Evolutionary conservation across 192 early-diverging fungal genomes (phyloP), one percentile per base, ranked within the genome.

Genomic region (Coemansia sp.): DNA sequence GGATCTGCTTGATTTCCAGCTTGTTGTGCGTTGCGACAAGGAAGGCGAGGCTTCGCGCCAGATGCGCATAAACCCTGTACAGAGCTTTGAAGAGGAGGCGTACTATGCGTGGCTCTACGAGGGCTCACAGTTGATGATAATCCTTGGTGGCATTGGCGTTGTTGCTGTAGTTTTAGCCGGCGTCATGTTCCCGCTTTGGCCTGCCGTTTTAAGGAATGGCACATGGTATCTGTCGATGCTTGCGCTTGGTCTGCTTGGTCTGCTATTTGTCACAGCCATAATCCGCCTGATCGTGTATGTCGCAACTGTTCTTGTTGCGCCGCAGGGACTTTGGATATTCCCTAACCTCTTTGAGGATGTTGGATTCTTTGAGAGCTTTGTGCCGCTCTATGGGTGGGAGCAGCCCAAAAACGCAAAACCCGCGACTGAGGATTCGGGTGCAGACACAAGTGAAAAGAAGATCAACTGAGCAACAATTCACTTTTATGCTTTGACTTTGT

Each of bases 181-280:
- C 62, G 97, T 99, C 63, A 90, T 99, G 89, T 99, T 99, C 87
- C 97, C 95, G 39, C 86, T 98, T 32, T 98, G 97, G 97, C 97
- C 97, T 8, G 77, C 86, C 8, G 73, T 85, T 46, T 82, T 98
- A 58, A 82, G 94, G 32, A 75, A 88, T 54, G 92, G 92, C 67
- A 95, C 94, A 15, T 96, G 94, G 88, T 98, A 98, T 72, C 75
- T 97, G 40, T 91, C 89, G 58, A 86, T 95, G 62, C 88, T 87
- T 39, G 82, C 93, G 16, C 78, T 97, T 41, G 90, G 91, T 13
- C 71, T 97, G 15, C 82, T 99, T 58, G 97, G 95, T 18, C 76
- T 98, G 40, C 91, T 99, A 76, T 93, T 98, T 84, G 89, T 77
- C 12, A 85, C 95, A 70, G 91, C 92, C 3, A 87, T 99, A 47